A percentile compares a stretch with the other conserved stretches of the same genome.
Evolutionary conservation across 2,329 filamentous ascomycete genomes (phyloP).

Genomic region (Trichophyton mentagrophytes): DNA sequence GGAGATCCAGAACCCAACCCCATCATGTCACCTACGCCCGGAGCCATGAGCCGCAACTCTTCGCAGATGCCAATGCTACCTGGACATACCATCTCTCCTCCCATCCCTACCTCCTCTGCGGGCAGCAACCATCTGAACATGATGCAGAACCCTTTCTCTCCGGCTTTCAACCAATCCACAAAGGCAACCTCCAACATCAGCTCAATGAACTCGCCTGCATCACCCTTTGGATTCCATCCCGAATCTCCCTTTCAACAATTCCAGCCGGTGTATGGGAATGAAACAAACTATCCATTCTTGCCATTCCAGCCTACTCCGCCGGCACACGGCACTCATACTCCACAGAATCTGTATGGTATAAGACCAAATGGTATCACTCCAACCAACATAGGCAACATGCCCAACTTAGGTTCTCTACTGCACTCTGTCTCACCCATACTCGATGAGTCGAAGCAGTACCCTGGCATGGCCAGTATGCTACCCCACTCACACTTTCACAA

Average conservation of each 20-base stretch:
- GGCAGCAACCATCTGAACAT: conserved; percentile 53
- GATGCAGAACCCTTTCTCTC: conserved; percentile 51
- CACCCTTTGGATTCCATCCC: conserved; percentile 47
- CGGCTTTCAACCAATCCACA: conserved; percentile 46
- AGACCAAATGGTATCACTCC: conserved; percentile 44
- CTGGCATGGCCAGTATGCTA: background rate
- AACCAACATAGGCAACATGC: conserved; percentile 35
- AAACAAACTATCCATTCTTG: conserved; percentile 57
- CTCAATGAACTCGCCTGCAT: conserved; percentile 59
- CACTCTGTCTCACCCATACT: conserved; percentile 53
- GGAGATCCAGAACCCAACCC: conserved; percentile 57
- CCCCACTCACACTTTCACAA: background rate
- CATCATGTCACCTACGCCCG: conserved; percentile 52
- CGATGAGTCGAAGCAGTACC: conserved; percentile 35
- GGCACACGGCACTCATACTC: conserved; percentile 29
- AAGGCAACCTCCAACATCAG: conserved; percentile 51
- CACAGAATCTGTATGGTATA: conserved; percentile 32
- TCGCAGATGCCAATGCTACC: conserved; percentile 49
- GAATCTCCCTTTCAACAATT: conserved; percentile 22
- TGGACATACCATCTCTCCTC: conserved; percentile 68
- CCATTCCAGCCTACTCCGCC: conserved; percentile 51
- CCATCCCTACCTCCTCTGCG: conserved; percentile 65
- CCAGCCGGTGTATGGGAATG: conserved; percentile 41
- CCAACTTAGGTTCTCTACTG: conserved; percentile 37
- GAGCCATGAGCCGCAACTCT: conserved; percentile 52